Base-by-base conservation (phyloP, 371 early-diverging fungal species). In the Batrachochytrium dendrobatidis region DNA sequence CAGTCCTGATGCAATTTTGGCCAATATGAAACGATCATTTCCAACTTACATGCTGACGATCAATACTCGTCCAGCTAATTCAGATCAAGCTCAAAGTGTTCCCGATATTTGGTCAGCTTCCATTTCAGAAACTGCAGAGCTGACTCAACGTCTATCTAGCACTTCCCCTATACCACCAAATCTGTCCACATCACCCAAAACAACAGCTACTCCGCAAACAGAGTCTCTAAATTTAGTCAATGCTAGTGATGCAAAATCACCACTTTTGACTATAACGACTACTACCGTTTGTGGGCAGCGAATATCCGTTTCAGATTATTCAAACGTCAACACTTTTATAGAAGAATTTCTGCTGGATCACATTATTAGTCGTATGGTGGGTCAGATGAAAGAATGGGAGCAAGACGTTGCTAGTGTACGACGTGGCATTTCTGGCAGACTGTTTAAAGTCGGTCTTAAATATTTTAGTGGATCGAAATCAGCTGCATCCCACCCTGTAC, bases 211-310 rank as follows among this genome's bases (percentile, higher is more conserved):
- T n/a, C n/a, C n/a, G n/a, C n/a, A n/a, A n/a, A n/a, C n/a, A n/a
- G n/a, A n/a, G n/a, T n/a, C n/a, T n/a, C n/a, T n/a, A n/a, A n/a
- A n/a, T n/a, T n/a, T n/a, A n/a, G n/a, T n/a, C 65, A 33, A 29
- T 66, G 3, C 53, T 1, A 56, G 62, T 39, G 56, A 66, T 31
- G 62, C 73, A 24, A 74, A 68, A 25, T 35, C 59, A 15, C 53
- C 22, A 10, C 18, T 48, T n/a, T 43, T 53, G n/a, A n/a, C n/a
- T n/a, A n/a, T n/a, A n/a, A n/a, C n/a, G n/a, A n/a, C n/a, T n/a
- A n/a, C 65, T 96, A 2, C 93, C 94, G 1, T 87, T 85, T 92
- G 91, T 68, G 95, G 94, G 57, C 91, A 92, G 71, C 83, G 46
- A 20, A 3, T 45, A 5, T 45, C 46, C 12, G 12, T 45, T 26